Base-by-base conservation (phyloP, 495 filamentous ascomycete genomes). In the Podospora conica region DNA sequence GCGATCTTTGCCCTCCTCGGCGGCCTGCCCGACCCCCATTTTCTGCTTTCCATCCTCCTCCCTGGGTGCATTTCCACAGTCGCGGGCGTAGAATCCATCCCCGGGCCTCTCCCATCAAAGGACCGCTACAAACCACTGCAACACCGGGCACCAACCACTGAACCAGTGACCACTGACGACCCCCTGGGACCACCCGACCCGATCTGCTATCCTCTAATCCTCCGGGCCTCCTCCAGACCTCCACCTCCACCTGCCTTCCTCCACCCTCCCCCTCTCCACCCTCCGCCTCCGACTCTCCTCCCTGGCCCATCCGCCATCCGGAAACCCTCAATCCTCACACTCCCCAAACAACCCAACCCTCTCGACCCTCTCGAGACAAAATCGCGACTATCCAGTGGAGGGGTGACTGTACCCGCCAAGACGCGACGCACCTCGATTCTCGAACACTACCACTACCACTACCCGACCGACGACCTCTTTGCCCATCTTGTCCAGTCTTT, bases 281-380 rank as follows among this genome's bases (percentile, higher is more conserved):
- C 55, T 61, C 60, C 60, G n/a, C 59, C 20, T 61, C 60, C 53
- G 53, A 48, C 40, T 48, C 18, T n/a, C 61, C 61, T 56, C 27
- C 23, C 61, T 55, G 24, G 24, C 11, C 28, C 29, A 24, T 23
- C 29, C 60, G 60, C 29, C 24, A 54, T 24, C 28, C 60, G 23
- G 40, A 23, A n/a, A 25, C 22, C 40, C 33, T 21, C 20, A 54
- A 22, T n/a, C 11, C 40, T 6, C 40, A 53, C 10, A 10, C 55
- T 27, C 55, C 54, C 55, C 55, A 15, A 24, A 57, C 55, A 27
- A 25, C 23, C 54, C 20, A 22, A 57, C 40, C 40, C 40, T 48
- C 40, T 48, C 18, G 18, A 48, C 29, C 29, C 29, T 31, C 29
- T 31, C 29, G 11, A 9, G 15, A 18, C 31, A 48, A 48, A 48